Conservation (phyloP, 352 stramenopile species). For the Blastocystis sp. region DNA sequence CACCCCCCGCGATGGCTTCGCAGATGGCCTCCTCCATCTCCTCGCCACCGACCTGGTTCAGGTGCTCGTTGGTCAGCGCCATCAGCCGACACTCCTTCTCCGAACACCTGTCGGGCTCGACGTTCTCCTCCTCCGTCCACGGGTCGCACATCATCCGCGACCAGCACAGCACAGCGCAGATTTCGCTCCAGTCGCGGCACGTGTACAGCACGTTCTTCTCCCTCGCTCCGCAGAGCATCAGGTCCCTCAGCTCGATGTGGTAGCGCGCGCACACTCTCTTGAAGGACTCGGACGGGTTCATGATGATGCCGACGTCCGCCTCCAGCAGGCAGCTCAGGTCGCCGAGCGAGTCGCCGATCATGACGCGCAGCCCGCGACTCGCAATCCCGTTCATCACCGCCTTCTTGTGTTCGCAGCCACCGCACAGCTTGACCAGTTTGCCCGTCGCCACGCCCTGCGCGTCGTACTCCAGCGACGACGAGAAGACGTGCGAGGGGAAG, state of each 20-base stretch:
- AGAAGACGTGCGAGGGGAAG: not conserved
- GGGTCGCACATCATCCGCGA: not conserved
- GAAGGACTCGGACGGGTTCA: slow-evolving; percentile 20
- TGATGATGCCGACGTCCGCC: slow-evolving; percentile 9
- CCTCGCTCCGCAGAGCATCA: not conserved
- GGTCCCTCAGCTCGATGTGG: not conserved
- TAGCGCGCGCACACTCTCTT: not conserved
- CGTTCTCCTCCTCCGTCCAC: not conserved
- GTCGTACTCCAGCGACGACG: slow-evolving; percentile 25
- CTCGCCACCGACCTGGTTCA: slow-evolving; percentile 61
- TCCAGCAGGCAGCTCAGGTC: slow-evolving; percentile 38
- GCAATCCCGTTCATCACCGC: not conserved
- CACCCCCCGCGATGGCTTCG: slow-evolving; percentile 39
- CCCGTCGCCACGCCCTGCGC: slow-evolving; percentile 13
- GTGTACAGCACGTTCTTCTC: slow-evolving; percentile 2
- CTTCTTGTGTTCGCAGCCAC: not conserved
- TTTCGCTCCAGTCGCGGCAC: slow-evolving; percentile 16
- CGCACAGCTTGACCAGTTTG: slow-evolving; percentile 10
- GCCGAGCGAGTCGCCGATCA: slow-evolving; percentile 39
- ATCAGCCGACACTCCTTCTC: slow-evolving; percentile 47
- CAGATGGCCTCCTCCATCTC: slow-evolving; percentile 39
- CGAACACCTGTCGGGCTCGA: not conserved
- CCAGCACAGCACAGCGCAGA: slow-evolving; percentile 43
- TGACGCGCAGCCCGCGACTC: not conserved
- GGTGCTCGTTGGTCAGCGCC: slow-evolving; percentile 66